phyloP scores from a whole-genome alignment of 306 rosid species.

The Medicago lupulina region DNA sequence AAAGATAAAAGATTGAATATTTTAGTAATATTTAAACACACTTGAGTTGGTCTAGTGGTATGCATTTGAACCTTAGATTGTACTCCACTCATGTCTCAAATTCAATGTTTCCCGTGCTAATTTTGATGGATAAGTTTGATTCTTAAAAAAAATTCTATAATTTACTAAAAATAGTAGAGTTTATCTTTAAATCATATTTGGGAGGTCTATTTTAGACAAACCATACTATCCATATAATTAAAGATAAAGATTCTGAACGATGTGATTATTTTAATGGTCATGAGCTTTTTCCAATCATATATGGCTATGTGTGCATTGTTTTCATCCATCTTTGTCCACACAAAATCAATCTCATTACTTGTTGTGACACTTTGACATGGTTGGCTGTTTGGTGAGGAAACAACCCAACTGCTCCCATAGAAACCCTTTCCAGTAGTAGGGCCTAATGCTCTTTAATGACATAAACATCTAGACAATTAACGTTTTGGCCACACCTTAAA shows the following conservation, averaged over 20 bases:
- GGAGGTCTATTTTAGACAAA: too few species aligned
- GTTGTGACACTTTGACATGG: slow-evolving; percentile 44
- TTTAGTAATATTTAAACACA: too few species aligned
- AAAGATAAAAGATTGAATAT: too few species aligned
- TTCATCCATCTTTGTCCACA: slow-evolving; percentile 54
- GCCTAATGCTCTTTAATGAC: slow-evolving; percentile 29
- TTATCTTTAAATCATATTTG: too few species aligned
- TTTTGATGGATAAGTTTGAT: too few species aligned
- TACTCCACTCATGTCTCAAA: too few species aligned
- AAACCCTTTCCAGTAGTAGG: slow-evolving; percentile 41
- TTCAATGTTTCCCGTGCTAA: too few species aligned
- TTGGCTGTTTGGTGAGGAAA: slow-evolving; percentile 56
- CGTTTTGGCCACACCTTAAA: slow-evolving; percentile 20
- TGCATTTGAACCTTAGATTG: too few species aligned
- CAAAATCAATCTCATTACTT: slow-evolving; percentile 10
- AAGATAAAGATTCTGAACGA: background rate
- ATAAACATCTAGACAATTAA: slow-evolving; percentile 21
- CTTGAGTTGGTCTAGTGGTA: too few species aligned
- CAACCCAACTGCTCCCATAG: slow-evolving; percentile 54
- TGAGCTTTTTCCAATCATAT: slow-evolving; percentile 42
- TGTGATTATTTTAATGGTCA: slow-evolving; percentile 39
- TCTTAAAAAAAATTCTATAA: too few species aligned
- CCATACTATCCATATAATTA: background rate
- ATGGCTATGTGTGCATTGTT: slow-evolving; percentile 31
- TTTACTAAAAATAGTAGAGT: too few species aligned